Conservation (phyloP, 495 filamentous ascomycete species). For the Talaromyces adpressus region DNA sequence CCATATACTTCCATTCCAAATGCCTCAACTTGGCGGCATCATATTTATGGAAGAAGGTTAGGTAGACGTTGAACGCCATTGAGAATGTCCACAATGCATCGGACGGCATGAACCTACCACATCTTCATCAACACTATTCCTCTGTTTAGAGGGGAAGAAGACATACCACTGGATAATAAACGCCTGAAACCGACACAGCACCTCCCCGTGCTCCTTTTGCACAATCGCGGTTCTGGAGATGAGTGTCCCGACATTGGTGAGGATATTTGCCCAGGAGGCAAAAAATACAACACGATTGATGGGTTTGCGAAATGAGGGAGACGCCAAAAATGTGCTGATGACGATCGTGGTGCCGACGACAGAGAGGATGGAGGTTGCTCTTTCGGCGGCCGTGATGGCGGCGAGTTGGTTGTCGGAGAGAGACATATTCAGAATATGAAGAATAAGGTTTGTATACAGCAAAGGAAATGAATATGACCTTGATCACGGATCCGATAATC, state of each 20-base stretch:
- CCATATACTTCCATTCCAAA: slow-evolving; percentile 66
- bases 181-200: slow-evolving; percentile 68
- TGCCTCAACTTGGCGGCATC: slow-evolving; percentile 57
- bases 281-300: slow-evolving; percentile 85
- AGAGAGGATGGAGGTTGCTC: slow-evolving; percentile 62
- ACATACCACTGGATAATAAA: slow-evolving; percentile 68
- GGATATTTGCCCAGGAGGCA: slow-evolving; percentile 76
- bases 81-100: slow-evolving; percentile 76
- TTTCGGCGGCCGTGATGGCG: slow-evolving; percentile 56
- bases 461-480: not conserved
- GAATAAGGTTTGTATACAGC: too few species aligned
- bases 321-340: slow-evolving; percentile 58
- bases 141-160: not conserved
- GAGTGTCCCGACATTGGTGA: slow-evolving; percentile 73
- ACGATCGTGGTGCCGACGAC: slow-evolving; percentile 67
- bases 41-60: slow-evolving; percentile 77
- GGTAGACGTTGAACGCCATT: slow-evolving; percentile 84
- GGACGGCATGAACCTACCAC: slow-evolving; percentile 60
- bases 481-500: not conserved
- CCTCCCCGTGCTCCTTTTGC: slow-evolving; percentile 28
- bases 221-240: slow-evolving; percentile 55
- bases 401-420: slow-evolving; percentile 14
- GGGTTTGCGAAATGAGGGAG: slow-evolving; percentile 54
- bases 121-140: slow-evolving; percentile 8
- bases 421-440: not conserved